A percentile compares a stretch with the other conserved stretches of the same genome.
phyloP scores from a whole-genome alignment of 2,329 filamentous ascomycete genomes.

The Orbilia javanica region DNA sequence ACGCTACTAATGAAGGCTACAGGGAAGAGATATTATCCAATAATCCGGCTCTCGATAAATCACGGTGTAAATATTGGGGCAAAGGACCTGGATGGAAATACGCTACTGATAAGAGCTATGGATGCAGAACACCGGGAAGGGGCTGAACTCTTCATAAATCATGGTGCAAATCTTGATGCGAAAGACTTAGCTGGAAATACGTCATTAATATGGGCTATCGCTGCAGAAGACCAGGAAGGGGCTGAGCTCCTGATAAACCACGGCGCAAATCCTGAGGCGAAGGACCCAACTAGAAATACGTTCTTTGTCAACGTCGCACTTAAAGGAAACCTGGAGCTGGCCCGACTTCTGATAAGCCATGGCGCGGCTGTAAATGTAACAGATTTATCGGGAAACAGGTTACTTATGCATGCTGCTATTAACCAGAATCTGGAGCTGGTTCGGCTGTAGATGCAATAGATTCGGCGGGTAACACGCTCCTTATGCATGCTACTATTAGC shows the following conservation, averaged over 20 bases:
- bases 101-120: background rate
- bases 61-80: background rate
- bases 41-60: background rate
- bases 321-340: background rate
- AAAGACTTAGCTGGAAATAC: too few species aligned
- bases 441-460: background rate
- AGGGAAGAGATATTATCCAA: background rate
- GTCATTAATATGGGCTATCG: background rate
- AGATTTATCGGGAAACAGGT: background rate
- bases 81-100: slow-evolving; percentile 1
- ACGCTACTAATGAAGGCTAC: background rate
- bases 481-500: background rate
- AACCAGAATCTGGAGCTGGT: background rate
- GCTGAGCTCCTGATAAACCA: background rate
- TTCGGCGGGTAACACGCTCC: background rate
- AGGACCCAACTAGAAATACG: background rate
- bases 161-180: background rate
- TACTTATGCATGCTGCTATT: background rate
- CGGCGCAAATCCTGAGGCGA: background rate
- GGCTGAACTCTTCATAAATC: background rate
- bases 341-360: background rate
- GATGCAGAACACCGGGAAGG: background rate
- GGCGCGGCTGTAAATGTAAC: background rate
- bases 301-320: background rate
- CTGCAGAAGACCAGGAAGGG: background rate